Percentiles rank a stretch among this genome's conserved stretches.
phyloP scores from a whole-genome alignment of 2,329 filamentous ascomycete species.

The Thermothelomyces thermophilus region DNA sequence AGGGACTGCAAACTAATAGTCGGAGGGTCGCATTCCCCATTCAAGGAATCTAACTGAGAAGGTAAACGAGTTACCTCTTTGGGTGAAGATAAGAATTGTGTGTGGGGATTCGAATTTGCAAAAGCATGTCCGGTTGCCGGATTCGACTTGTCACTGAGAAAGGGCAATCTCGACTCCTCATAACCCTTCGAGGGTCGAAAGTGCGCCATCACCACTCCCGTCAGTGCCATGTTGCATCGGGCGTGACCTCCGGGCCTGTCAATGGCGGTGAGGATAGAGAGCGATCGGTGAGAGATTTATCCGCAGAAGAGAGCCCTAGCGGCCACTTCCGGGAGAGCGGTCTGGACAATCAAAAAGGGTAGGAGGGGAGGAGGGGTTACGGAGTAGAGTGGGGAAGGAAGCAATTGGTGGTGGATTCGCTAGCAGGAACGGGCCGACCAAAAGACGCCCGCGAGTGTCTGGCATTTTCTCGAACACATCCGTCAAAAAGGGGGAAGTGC shows the following conservation, averaged over 20 bases:
- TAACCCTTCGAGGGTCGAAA: not conserved
- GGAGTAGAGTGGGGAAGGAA: not conserved
- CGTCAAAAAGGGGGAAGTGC: not conserved
- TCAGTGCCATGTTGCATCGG: constrained; percentile 7
- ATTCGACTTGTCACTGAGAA: too few species aligned
- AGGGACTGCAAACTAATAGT: not conserved
- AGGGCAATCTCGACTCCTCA: too few species aligned
- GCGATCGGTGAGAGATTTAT: constrained; percentile 14
- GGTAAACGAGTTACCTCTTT: too few species aligned
- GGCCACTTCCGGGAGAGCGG: not conserved
- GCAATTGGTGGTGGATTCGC: not conserved
- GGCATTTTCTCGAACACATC: too few species aligned
- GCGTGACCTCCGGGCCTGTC: constrained; percentile 3
- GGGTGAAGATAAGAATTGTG: too few species aligned
- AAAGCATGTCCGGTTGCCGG: too few species aligned
- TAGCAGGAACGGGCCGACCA: not conserved
- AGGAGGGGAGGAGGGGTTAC: not conserved
- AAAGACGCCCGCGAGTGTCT: too few species aligned
- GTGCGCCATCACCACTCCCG: constrained; percentile 4
- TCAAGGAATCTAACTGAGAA: too few species aligned
- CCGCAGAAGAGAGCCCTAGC: not conserved
- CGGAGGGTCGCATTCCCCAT: not conserved
- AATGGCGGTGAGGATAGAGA: constrained; percentile 11
- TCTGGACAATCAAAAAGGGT: not conserved
- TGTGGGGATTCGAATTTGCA: not conserved